Base-by-base conservation (phyloP, 768 basidiomycete genomes). In the Mycena indigotica region DNA sequence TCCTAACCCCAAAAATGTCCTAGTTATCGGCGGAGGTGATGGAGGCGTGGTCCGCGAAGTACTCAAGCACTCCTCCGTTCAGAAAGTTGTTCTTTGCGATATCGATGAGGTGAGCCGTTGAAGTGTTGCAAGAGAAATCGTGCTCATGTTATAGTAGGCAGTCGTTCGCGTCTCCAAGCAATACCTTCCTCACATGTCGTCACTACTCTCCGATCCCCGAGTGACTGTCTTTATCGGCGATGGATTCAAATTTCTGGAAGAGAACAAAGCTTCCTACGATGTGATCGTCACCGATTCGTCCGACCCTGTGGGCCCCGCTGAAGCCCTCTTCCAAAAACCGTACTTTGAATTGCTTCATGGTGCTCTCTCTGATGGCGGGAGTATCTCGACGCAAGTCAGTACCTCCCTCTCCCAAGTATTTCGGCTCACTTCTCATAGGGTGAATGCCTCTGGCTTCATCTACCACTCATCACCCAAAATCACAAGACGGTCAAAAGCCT, bases 221-320 rank as follows among this genome's bases (percentile, higher is more conserved):
- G 95, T 98, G 53, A 85, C 78, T 6, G 89, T 98, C 52, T 78
- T 84, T 76, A 84, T 98, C 66, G 96, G 95, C 46, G 95, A 98
- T 65, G 96, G 96, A 44, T 97, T 98, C 87, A 91, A 94, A 72
- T 98, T 95, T 81, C 86, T 99, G 48, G 86, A 87, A 13, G 89
- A 93, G 50, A 89, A 96, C 75, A 83, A 88, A 65, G 78, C 85
- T 49, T 86, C 86, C 50, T 97, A 96, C 85, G 96, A 99, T 70
- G 93, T 91, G 58, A 98, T 99, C 76, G 91, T 99, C 77, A 99
- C 96, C 61, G 96, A 99, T 73, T 98, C 95, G 19, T 97, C 95
- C 21, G 96, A 98, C 73, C 96, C 96, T 35, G 93, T 98, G 54
- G 96, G 96, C 40, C 96, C 96, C 40, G 96, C 96, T 44, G 89